phyloP scores from a whole-genome alignment of 495 filamentous ascomycete genomes.

The Aspergillus nanangensis region DNA sequence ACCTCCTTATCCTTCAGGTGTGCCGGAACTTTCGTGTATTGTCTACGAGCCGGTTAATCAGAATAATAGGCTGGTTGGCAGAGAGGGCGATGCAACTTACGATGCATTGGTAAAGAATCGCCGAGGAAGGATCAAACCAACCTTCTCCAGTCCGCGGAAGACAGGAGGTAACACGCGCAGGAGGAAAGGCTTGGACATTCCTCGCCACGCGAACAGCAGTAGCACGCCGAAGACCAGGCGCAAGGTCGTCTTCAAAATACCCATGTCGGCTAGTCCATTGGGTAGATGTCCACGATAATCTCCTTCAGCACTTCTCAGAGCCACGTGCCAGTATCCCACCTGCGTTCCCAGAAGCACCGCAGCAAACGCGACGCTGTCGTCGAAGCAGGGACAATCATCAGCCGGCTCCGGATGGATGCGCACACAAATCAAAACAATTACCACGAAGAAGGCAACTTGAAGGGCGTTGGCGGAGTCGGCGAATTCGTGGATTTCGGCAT shows the following conservation, averaged over 20 bases:
- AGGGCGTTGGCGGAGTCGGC: slow-evolving; percentile 44
- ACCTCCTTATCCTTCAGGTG: slow-evolving; percentile 79
- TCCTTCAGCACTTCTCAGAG: slow-evolving; percentile 51
- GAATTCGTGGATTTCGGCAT: slow-evolving; percentile 61
- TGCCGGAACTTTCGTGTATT: slow-evolving; percentile 81
- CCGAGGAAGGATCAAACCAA: slow-evolving; percentile 73
- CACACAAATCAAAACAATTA: slow-evolving; percentile 68
- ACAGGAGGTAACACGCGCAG: slow-evolving; percentile 75
- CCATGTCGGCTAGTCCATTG: slow-evolving; percentile 58
- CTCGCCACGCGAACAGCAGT: slow-evolving; percentile 84
- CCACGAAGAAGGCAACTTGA: slow-evolving; percentile 53
- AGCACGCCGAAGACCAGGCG: slow-evolving; percentile 76
- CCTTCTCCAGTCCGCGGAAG: slow-evolving; percentile 78
- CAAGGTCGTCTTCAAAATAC: slow-evolving; percentile 53
- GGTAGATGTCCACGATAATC: slow-evolving; percentile 56
- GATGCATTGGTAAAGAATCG: slow-evolving; percentile 87
- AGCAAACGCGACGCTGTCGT: slow-evolving; percentile 91
- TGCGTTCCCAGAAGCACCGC: slow-evolving; percentile 82
- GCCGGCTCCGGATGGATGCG: slow-evolving; percentile 93
- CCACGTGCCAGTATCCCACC: slow-evolving; percentile 76
- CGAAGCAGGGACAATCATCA: slow-evolving; percentile 95
- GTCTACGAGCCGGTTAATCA: slow-evolving; percentile 31
- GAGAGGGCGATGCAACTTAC: slow-evolving; percentile 44
- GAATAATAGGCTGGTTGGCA: neutral
- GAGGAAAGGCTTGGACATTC: slow-evolving; percentile 76